Evolutionary conservation across 2,329 filamentous ascomycete species (phyloP), one percentile per base, ranked within the genome.

Genomic region (Aspergillus sp.): DNA sequence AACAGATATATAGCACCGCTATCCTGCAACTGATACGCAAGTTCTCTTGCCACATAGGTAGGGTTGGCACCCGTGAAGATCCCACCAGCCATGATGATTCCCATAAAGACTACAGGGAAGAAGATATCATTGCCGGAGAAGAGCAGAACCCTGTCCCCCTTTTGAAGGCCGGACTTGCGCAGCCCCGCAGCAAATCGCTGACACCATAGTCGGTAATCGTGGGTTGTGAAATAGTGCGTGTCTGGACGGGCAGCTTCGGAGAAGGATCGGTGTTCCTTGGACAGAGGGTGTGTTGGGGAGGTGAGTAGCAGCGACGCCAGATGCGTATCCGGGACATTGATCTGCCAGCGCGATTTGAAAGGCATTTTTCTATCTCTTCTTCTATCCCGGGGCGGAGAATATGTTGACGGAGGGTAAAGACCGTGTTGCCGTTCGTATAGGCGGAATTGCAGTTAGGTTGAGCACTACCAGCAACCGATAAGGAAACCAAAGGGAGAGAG

Each of bases 1-100:
- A 95, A 75, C 56, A 95, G 74, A 66, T 89, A 88, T 6, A 73
- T 81, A 0, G 90, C 87, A 0, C 83, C 86, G 56, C 86, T 88
- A 70, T 93, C 89, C 49, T 84, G 80, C 37, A 95, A 78, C 72
- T 95, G 91, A 71, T 90, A 88, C 6, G 86, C 88, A 46, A 96
- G 74, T 73, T 95, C 90, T 19, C 89, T 79, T 0, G 84, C 77
- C 0, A 90, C 86, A 64, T 86, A 91, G 5, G 80, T 81, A 0
- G 89, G 88, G 60, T 91, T 91, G 1, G 88, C 88, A 24, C 89
- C 90, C 0, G 87, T 89, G 75, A 93, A 93, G 54, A 93, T 78
- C 2, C 89, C 89, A 4, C 89, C 89, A 0, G 90, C 89, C 85
- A 91, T 91, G 51, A 91, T 79, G 19, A 89, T 80, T 15, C 90